Base-by-base conservation (phyloP, 352 stramenopile genomes). In the Globisporangium heterothallicum region DNA sequence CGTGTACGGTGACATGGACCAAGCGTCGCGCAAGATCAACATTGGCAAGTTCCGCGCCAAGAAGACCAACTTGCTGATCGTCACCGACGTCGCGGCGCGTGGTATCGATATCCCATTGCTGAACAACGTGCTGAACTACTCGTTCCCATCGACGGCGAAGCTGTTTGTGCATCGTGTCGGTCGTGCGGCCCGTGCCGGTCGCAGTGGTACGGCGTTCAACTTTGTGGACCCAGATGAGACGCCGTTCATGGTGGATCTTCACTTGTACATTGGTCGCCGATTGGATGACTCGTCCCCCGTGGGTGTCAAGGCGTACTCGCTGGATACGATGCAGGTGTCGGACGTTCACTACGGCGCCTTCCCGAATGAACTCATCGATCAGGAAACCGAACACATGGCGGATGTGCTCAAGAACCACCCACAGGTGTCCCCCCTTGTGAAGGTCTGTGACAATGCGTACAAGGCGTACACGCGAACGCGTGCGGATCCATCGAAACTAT, bases 161-260 rank as follows among this genome's bases (percentile, higher is more conserved):
- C 76, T 97, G 21, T 97, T 96, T 60, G 86, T 99, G 25, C 97
- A 99, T 91, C 84, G 96, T 45, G 92, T 95, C 42, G 96, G 96
- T 63, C 94, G 96, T 62, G 96, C 95, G 26, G 96, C 96, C 4
- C 81, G 96, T 72, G 94, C 97, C n/a, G 95, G 96, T 19, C 80
- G 95, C 30, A 96, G 84, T 54, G 96, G 96, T 61, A 96, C 89
- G 40, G 97, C 96, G 26, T 98, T 97, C 68, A 97, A 77, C 65
- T 86, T 99, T 59, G 94, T 99, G 13, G 97, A 99, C 58, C 95
- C 95, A 18, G 96, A 99, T 55, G 97, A 99, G 66, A 70, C 98
- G 44, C 93, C 97, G 12, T 99, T 99, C 72, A 98, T 99, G 91
- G 86, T 99, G 21, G 97, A 99, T 66, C 58, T 99, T 30, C 88